phyloP scores from a whole-genome alignment of 306 rosid genomes.

The Carpinus fangiana region DNA sequence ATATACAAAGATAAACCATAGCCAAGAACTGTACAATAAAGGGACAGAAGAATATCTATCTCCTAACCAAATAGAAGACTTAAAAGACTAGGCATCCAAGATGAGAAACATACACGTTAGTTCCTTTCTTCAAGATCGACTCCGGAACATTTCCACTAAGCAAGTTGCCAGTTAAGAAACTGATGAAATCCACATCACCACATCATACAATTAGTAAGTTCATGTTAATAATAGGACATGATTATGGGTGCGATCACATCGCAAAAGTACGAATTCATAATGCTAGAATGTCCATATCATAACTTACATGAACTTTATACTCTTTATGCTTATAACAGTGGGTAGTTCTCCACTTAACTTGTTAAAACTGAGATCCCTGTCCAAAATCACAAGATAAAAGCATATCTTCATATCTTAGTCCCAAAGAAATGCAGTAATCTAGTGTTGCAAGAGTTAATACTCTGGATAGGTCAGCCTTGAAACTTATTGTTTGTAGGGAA shows the following conservation, averaged over 20 bases:
- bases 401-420: background rate
- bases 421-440: background rate
- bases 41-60: background rate
- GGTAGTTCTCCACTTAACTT: slow-evolving; percentile 1
- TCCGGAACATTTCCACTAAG: background rate
- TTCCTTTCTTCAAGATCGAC: background rate
- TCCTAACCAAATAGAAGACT: too few species aligned
- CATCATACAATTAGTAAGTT: background rate
- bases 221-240: too few species aligned
- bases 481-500: background rate
- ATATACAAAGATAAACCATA: background rate
- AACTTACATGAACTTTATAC: background rate
- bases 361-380: slow-evolving; percentile 1
- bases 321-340: background rate
- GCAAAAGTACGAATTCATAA: background rate
- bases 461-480: too few species aligned
- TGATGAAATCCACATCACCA: background rate
- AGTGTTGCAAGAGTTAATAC: background rate
- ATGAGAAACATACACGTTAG: background rate
- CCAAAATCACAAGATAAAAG: background rate
- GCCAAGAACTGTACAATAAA: background rate
- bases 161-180: background rate
- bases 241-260: background rate
- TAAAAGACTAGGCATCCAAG: background rate
- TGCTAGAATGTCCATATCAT: background rate